Conservation (phyloP, 2,329 filamentous ascomycete species). For the Nannizziopsis arthrosporioides region DNA sequence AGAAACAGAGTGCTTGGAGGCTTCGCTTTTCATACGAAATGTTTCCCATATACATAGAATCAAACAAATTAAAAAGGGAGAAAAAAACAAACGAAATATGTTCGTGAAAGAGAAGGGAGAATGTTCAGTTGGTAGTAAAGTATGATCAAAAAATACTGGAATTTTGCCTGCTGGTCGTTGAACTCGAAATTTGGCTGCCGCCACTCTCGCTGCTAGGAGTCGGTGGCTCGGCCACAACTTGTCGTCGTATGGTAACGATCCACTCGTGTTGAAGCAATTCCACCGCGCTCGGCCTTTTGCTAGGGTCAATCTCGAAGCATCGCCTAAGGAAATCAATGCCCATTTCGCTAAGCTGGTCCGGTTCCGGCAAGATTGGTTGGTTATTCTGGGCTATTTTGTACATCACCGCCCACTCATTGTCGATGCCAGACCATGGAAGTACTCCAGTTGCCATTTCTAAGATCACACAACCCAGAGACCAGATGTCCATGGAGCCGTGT, state of each 20-base stretch:
- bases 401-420: constrained; percentile 99
- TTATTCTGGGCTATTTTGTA: constrained; percentile 99
- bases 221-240: constrained; percentile 36
- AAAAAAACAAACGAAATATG: neutral
- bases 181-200: constrained; percentile 18
- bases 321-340: constrained; percentile 80
- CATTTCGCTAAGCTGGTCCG: constrained; percentile 69
- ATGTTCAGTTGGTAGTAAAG: neutral
- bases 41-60: neutral
- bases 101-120: neutral
- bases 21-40: no score
- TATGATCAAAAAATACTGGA: constrained; percentile 15
- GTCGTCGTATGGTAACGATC: constrained; percentile 46
- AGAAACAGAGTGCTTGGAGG: no score
- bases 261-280: constrained; percentile 92
- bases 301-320: constrained; percentile 79
- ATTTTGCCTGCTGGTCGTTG: constrained; percentile 16
- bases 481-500: constrained; percentile 58
- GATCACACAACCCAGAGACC: constrained; percentile 60
- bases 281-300: constrained; percentile 64
- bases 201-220: constrained; percentile 29
- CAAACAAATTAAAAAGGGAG: no score
- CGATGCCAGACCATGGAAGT: constrained; percentile 85
- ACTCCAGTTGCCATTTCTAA: constrained; percentile 95
- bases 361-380: constrained; percentile 67